phyloP scores from a whole-genome alignment of 176 grass and related monocot genomes.

The Musa schizocarpa region DNA sequence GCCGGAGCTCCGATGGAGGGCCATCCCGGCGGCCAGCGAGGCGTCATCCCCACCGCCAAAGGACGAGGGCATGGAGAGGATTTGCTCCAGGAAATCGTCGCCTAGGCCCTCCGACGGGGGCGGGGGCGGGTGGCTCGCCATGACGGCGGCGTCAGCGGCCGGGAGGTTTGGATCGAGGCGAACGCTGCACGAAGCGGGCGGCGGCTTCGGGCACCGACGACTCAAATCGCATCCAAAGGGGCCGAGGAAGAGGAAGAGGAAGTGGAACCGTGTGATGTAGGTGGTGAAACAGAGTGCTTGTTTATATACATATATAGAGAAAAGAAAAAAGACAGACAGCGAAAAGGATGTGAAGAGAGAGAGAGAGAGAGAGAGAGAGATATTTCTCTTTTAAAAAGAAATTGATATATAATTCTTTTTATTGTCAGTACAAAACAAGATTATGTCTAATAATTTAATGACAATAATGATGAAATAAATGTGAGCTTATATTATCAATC shows the following conservation, averaged over 20 bases:
- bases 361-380: too few species aligned
- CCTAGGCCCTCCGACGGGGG: constrained; percentile 28
- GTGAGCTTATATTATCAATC: too few species aligned
- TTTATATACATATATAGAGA: neutral
- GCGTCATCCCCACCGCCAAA: constrained; percentile 19
- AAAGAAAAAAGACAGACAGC: neutral
- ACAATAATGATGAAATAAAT: too few species aligned
- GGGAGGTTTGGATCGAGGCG: neutral
- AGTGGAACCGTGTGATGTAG: neutral
- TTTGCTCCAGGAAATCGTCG: constrained; percentile 83
- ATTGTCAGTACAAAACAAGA: too few species aligned
- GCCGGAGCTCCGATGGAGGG: neutral
- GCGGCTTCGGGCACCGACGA: neutral
- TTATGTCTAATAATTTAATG: too few species aligned
- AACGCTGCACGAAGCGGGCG: neutral
- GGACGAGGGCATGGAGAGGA: constrained; percentile 52
- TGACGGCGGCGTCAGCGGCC: constrained; percentile 15
- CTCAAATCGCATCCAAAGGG: neutral
- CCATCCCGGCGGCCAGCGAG: constrained; percentile 11
- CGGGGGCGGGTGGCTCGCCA: constrained; percentile 44
- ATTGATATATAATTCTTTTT: too few species aligned
- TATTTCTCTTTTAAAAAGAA: too few species aligned
- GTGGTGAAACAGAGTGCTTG: neutral
- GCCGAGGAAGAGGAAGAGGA: neutral
- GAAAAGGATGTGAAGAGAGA: neutral